Percentiles rank a stretch among this genome's conserved stretches.
Conservation (phyloP, 208 protist genomes). For the Leishmania tropica region DNA sequence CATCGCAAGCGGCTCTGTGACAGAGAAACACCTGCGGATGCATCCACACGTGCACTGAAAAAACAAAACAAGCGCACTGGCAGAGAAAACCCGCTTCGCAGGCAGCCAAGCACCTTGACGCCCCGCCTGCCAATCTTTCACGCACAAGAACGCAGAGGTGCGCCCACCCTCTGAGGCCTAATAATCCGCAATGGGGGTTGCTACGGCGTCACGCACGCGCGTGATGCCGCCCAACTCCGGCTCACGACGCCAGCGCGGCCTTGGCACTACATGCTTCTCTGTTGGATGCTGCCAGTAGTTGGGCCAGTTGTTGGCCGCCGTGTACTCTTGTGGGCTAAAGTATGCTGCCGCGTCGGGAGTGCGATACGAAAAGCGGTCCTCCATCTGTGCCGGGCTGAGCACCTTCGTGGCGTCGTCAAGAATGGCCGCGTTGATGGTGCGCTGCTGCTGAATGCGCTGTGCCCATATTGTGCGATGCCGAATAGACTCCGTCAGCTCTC, state of each 20-base stretch:
- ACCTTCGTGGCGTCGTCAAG: slow-evolving; percentile 35
- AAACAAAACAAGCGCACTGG: neutral
- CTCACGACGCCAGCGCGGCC: slow-evolving; percentile 72
- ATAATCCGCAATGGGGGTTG: slow-evolving; percentile 63
- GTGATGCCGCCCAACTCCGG: slow-evolving; percentile 88
- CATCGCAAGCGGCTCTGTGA: neutral
- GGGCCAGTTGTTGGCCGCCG: slow-evolving; percentile 74
- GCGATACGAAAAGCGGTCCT: slow-evolving; percentile 55
- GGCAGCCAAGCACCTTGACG: neutral
- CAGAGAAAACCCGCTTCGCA: neutral
- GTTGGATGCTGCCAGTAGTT: slow-evolving; percentile 92
- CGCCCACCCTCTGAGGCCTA: slow-evolving; percentile 19
- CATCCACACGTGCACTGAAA: neutral
- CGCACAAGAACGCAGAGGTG: neutral
- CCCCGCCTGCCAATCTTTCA: neutral
- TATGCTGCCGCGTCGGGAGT: slow-evolving; percentile 83
- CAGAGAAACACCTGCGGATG: neutral
- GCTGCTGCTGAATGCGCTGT: slow-evolving; percentile 81
- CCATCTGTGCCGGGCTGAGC: slow-evolving; percentile 38
- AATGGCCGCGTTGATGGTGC: slow-evolving; percentile 73
- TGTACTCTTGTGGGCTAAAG: slow-evolving; percentile 70
- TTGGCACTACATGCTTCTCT: slow-evolving; percentile 74
- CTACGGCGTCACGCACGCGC: slow-evolving; percentile 66
- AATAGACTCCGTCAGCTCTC: slow-evolving; percentile 81
- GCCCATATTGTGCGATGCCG: slow-evolving; percentile 83